Evolutionary conservation across 768 basidiomycete species (phyloP), one percentile per base, ranked within the genome.

Genomic region (Trichaptum fuscoviolaceum): DNA sequence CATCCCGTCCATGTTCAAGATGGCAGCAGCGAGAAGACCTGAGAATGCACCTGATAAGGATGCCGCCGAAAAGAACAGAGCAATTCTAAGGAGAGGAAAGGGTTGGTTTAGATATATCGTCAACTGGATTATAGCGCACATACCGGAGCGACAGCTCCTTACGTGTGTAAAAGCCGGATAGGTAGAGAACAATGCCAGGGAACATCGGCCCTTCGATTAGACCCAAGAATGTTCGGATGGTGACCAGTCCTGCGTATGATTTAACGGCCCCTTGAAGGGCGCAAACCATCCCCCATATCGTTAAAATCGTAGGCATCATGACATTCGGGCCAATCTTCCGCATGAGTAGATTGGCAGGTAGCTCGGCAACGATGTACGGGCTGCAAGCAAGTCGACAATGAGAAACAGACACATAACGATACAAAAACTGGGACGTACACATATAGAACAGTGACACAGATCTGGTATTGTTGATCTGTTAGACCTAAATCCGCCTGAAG

Each of bases 241-340:
- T 78, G 23, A 86, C 72, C 18, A 89, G 78, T 30, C 89, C 86
- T 73, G 73, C 84, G 78, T 73, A 87, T 70, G 68, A 78, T 69
- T 71, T 81, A 73, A 76, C 85, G 17, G 83, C 69, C 1, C 84
- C 59, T 81, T 91, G 88, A 59, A 85, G 76, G 9, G 86, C 80
- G 10, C 83, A 81, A 17, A 87, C 81, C n/a, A 89, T 61, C n/a
- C 90, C 90, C 89, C 90, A 92, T 0, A 85, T 70, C 0, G 83
- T 81, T 62, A 90, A 75, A 82, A 90, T 85, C 0, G 83, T 74
- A 0, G 90, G 89, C 72, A 89, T 80, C 61, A 84, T 75, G 66
- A 85, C 80, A n/a, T 87, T 82, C 1, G 89, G 85, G 2, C 87
- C 84, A 59, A 81, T 70, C 77, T 81, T 65, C 76, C 82, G 72